These are phyloP conservation scores for Sugiyamaella xylanicola DNA, from an alignment of 1,139 yeast genomes.

Conservation along the genomic window DNA sequence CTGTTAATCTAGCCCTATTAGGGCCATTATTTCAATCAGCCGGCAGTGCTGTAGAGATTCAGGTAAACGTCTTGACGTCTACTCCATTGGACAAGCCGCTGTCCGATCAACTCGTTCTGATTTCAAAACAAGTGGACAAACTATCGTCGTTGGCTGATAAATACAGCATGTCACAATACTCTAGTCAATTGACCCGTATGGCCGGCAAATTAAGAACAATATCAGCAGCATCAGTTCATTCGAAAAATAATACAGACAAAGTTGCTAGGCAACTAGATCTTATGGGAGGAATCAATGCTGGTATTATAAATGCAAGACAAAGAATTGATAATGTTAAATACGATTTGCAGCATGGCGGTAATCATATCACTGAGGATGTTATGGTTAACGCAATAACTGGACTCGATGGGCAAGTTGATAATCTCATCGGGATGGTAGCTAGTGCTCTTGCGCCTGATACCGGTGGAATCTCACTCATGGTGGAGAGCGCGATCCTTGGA, in stretches of 20 bases:
- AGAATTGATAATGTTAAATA: slow-evolving; percentile 28
- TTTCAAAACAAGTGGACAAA: slow-evolving; percentile 28
- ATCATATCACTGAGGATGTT: slow-evolving; percentile 33
- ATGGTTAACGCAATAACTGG: slow-evolving; percentile 37
- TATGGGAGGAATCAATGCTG: slow-evolving; percentile 25
- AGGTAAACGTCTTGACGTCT: slow-evolving; percentile 33
- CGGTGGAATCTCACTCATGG: slow-evolving; percentile 33
- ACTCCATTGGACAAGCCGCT: slow-evolving; percentile 26
- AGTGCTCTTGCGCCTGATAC: slow-evolving; percentile 33
- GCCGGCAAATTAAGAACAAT: slow-evolving; percentile 13
- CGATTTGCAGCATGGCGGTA: slow-evolving; percentile 28
- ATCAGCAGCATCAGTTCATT: slow-evolving; percentile 6
- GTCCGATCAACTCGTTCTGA: slow-evolving; percentile 20
- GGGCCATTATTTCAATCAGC: slow-evolving; percentile 33
- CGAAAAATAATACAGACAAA: slow-evolving; percentile 14
- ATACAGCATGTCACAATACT: slow-evolving; percentile 20
- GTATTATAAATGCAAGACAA: slow-evolving; percentile 32
- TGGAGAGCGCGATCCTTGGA: slow-evolving; percentile 34
- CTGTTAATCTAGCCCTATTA: slow-evolving; percentile 31
- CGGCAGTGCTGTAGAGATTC: slow-evolving; percentile 22
- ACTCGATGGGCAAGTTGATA: slow-evolving; percentile 40
- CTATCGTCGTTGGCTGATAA: slow-evolving; percentile 26
- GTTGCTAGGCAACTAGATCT: slow-evolving; percentile 17
- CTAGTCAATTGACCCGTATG: slow-evolving; percentile 15
- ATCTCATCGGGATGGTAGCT: slow-evolving; percentile 32